Evolutionary conservation across 169 alveolate species (phyloP), one percentile per base, ranked within the genome.

Genomic region (Blepharisma undulans): DNA sequence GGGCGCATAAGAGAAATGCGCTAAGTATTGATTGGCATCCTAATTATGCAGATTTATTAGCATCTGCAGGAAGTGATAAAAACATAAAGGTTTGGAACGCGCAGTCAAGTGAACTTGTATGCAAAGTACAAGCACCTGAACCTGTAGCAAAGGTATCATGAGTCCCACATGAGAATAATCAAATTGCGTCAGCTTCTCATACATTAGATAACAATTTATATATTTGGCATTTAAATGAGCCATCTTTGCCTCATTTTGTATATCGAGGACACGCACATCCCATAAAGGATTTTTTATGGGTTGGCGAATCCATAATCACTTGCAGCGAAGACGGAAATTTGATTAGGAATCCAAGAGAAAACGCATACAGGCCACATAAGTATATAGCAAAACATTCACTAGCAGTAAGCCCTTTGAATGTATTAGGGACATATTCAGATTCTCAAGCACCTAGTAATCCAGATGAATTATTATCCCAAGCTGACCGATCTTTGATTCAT

Each of bases 11-110:
- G 72, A 86, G 82, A 66, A 22, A 29, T 60, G 90, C 82, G 10
- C 27, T 86, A n/a, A 66, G 72, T 19, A 29, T 86, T 25, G 90
- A 86, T 25, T 86, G 90, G 82, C 90, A 86, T 25, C 90, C 90
- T 14, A 29, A 21, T 19, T 25, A 36, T 25, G 84, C 59, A 3
- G 34, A 72, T 29, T n/a, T 22, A 25, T 29, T 86, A n/a, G 90
- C 90, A 22, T 86, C 90, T 27, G 90, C 72, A 66, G 80, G 84
- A 18, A 66, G 61, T n/a, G 90, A 86, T 27, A 86, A 86, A 36
- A 66, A 27, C 36, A 86, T 86, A 2, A 86, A 86, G 29, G 82
- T 86, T 0, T 86, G 90, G 82, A 32, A 86, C 22, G 27, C 30
- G 6, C 61, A 60, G n/a, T 61, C 90, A 22, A 25, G 72, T 27